Base-by-base conservation (phyloP, 371 early-diverging fungal genomes). In the Syncephalastrum racemosum region DNA sequence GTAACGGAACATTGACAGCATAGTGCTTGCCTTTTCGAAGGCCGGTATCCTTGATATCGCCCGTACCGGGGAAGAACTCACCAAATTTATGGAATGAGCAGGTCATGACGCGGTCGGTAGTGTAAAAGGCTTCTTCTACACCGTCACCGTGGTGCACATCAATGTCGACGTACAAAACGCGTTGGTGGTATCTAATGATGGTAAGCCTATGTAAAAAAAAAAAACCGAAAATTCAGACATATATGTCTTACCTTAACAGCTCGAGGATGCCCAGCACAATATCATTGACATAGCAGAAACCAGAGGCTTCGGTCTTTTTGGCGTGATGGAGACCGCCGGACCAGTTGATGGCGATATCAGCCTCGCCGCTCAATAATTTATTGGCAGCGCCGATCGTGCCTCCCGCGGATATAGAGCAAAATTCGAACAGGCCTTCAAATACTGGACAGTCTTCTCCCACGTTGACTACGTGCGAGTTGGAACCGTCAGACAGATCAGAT, bases 101-200 rank as follows among this genome's bases (percentile, higher is more conserved):
- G 0, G 98, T 95, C 95, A 97, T 94, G 46, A 98, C 99, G 23
- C 99, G 84, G 71, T 97, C 96, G 4, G 96, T 93, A 5, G 90
- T 88, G 70, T 95, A 97, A 75, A 98, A 98, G 2, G 99, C 99
- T 78, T 98, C 99, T 55, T 94, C 90, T 12, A 98, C 99, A 43
- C 98, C 99, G 73, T 98, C 99, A 20, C 99, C 99, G 71, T 98
- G 98, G 69, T 98, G 99, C 14, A 97, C 89, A 71, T 98, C 99
- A 62, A 96, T 96, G 71, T 98, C 99, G 60, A 98, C 86, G 74
- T 98, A 98, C 43, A 98, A 67, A 8, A 98, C 97, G 45, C 97
- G 87, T 55, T 86, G 85, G 73, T 97, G 89, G 64, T 86, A 86
- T 44, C 68, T 67, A 39, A 46, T 19, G 19, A 12, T 4, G 4